A percentile compares a stretch with the other conserved stretches of the same genome.
Conservation (phyloP, 768 basidiomycete genomes). For the Nidula microcarpa region DNA sequence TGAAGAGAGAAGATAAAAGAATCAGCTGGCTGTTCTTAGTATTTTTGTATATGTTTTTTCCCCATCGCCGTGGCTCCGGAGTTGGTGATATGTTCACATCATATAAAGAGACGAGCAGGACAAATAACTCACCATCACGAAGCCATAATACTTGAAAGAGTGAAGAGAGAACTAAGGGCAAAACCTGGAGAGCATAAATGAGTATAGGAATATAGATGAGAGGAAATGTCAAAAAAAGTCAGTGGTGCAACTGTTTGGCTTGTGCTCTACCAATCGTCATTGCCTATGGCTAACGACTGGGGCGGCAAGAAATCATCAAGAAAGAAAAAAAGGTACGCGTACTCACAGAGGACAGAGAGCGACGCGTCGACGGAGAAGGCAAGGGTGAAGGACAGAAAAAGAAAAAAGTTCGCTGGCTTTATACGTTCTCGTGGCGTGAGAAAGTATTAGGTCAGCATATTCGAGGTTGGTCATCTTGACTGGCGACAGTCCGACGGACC, state of each 20-base stretch:
- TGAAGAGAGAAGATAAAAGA: neutral
- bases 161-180: slow-evolving; percentile 4
- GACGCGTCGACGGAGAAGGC: slow-evolving; percentile 12
- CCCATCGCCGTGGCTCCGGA: slow-evolving; percentile 45
- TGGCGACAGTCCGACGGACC: neutral
- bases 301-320: slow-evolving; percentile 73
- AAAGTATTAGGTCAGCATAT: neutral
- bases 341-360: slow-evolving; percentile 22
- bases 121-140: slow-evolving; percentile 10
- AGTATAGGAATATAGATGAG: slow-evolving; percentile 1
- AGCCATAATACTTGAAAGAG: neutral
- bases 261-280: slow-evolving; percentile 69
- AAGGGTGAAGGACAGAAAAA: slow-evolving; percentile 11
- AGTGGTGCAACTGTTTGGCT: slow-evolving; percentile 70
- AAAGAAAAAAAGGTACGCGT: slow-evolving; percentile 3
- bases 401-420: neutral
- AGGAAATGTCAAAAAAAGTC: slow-evolving; percentile 25
- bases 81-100: slow-evolving; percentile 46
- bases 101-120: slow-evolving; percentile 10
- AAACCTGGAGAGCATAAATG: slow-evolving; percentile 2
- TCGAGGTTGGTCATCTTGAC: neutral
- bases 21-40: slow-evolving; percentile 69
- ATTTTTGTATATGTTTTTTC: slow-evolving; percentile 36
- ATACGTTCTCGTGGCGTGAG: neutral
- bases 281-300: slow-evolving; percentile 62